Evolutionary conservation across 2,329 filamentous ascomycete species (phyloP).

Genomic region (Zymoseptoria pseudotritici): DNA sequence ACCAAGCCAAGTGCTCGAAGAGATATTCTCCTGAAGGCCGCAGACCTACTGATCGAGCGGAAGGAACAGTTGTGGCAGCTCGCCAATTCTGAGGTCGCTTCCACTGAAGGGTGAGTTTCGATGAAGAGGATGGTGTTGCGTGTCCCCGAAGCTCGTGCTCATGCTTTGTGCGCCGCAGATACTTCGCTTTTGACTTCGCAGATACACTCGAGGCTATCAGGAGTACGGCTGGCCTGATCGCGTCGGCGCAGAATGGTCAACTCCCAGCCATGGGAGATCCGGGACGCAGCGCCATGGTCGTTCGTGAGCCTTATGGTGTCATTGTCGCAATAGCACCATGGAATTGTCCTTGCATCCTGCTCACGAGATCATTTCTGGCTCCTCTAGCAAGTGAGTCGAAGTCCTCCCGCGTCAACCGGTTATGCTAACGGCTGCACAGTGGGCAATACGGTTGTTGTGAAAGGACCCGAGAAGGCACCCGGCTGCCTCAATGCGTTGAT

Average conservation of each 20-base stretch:
- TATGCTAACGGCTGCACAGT: constrained; percentile 28
- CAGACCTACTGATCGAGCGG: constrained; percentile 53
- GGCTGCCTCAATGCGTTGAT: constrained; percentile 51
- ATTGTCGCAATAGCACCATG: constrained; percentile 58
- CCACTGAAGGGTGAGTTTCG: constrained; percentile 33
- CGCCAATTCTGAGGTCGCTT: constrained; percentile 51
- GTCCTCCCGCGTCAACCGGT: background rate
- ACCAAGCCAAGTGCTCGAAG: constrained; percentile 55
- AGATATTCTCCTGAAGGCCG: constrained; percentile 61
- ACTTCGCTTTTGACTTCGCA: constrained; percentile 33
- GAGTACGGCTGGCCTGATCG: constrained; percentile 45
- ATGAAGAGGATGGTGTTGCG: constrained; percentile 36
- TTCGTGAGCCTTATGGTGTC: constrained; percentile 70
- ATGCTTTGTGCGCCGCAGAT: background rate
- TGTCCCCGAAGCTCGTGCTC: background rate
- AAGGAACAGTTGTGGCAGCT: constrained; percentile 55
- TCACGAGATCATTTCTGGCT: constrained; percentile 41
- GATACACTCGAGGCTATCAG: constrained; percentile 38
- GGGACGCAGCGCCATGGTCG: constrained; percentile 49
- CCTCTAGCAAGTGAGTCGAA: constrained; percentile 45
- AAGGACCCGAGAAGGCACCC: constrained; percentile 60
- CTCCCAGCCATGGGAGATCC: constrained; percentile 41
- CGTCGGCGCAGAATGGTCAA: constrained; percentile 41
- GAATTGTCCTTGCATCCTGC: constrained; percentile 51
- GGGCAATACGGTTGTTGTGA: constrained; percentile 66